Percentiles rank a stretch among this genome's conserved stretches.
These are phyloP conservation scores for Calonectria fujianensis DNA, from an alignment of 2,329 filamentous ascomycete species.

Conservation along the genomic window DNA sequence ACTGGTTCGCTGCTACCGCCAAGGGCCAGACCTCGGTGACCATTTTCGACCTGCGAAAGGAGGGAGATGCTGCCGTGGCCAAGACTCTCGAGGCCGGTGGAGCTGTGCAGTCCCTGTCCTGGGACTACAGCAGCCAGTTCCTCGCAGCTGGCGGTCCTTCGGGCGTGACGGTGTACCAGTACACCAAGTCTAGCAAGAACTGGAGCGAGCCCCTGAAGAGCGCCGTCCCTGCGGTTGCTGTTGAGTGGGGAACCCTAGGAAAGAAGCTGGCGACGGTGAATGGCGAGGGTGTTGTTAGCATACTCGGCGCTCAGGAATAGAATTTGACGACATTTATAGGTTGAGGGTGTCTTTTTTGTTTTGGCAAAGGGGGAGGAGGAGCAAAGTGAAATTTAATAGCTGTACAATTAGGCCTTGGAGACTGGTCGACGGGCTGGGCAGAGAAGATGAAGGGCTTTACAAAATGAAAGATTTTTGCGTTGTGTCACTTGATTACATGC, in stretches of 20 bases:
- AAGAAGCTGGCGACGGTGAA: conserved; percentile 85
- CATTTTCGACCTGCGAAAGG: conserved; percentile 94
- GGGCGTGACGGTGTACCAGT: conserved; percentile 91
- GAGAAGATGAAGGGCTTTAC: conserved; percentile 33
- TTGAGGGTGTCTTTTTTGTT: conserved; percentile 8
- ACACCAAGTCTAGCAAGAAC: conserved; percentile 88
- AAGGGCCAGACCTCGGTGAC: conserved; percentile 86
- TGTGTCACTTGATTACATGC: conserved; percentile 7
- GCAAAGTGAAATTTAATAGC: conserved; percentile 37
- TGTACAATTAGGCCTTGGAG: conserved; percentile 42
- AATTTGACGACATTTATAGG: conserved; percentile 29
- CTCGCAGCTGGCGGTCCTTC: conserved; percentile 87
- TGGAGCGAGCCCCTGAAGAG: conserved; percentile 92
- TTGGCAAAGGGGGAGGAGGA: conserved; percentile 11
- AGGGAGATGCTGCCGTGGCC: conserved; percentile 85
- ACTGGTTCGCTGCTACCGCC: conserved; percentile 91
- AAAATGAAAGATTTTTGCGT: conserved; percentile 35
- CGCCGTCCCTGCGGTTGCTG: conserved; percentile 81
- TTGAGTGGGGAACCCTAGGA: conserved; percentile 86
- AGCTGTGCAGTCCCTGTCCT: conserved; percentile 84
- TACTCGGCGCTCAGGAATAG: conserved; percentile 76
- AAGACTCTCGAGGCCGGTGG: conserved; percentile 92
- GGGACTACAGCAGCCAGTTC: conserved; percentile 98
- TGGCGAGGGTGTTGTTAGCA: conserved; percentile 82
- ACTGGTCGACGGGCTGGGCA: conserved; percentile 35